Evolutionary conservation across 805 yeast genomes (phyloP), one percentile per base, ranked within the genome.

Genomic region (Candida odintsovae): DNA sequence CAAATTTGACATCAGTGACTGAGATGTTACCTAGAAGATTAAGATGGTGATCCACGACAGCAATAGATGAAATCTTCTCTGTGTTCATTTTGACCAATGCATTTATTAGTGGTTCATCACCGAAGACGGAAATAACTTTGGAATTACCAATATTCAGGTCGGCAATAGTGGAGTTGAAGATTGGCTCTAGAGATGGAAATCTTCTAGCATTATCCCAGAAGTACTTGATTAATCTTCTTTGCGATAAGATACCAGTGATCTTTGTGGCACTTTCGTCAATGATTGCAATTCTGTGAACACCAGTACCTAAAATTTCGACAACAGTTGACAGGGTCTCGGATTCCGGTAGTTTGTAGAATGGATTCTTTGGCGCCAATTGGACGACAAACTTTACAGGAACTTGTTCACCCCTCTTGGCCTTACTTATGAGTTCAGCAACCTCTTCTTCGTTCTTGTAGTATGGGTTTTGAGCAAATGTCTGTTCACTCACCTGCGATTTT

Each of bases 271-370:
- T 65, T 20, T 63, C 63, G 59, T 80, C 72, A 20, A 84, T 75
- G 46, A 90, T 86, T 11, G 97, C 96, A 19, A 92, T 80, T 61
- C 99, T 76, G 68, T 94, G 99, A 3, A 90, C 96, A 19, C 99
- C 99, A 36, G 86, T 79, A n/a, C 97, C 98, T 50, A 92, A 71
- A 12, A 86, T 81, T 64, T 89, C 95, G 56, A 87, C 86, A 2
- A 88, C 97, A 6, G 79, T 75, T 38, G 83, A 73, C 44, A 92
- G 69, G 19, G 82, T 77, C 46, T 84, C 90, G 16, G 72, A 61
- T 56, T 87, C 90, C 39, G 80, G 77, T 48, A 94, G 70, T 60
- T 87, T 86, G 50, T 86, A 76, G 60, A 90, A 89, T 3, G 96
- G 96, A 59, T 89, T 92, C 62, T 90, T 90, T 28, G 89, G 90